phyloP scores from a whole-genome alignment of 768 basidiomycete genomes.

The Royoungia palumana region DNA sequence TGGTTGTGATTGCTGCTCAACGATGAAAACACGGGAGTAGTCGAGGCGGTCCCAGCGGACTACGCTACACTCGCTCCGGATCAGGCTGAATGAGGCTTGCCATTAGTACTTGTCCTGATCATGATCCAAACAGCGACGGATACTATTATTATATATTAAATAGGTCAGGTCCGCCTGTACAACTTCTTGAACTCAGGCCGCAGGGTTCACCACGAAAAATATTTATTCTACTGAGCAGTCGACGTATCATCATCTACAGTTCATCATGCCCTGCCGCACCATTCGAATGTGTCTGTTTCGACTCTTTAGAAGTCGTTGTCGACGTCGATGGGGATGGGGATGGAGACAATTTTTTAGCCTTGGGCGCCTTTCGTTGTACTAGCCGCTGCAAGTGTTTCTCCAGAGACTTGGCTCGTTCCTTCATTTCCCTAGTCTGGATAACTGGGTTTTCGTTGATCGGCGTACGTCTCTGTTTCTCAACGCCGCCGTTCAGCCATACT shows the following conservation, averaged over 20 bases:
- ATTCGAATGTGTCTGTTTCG: conserved; percentile 13
- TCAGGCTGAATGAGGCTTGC: too few species aligned
- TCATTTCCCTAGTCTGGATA: conserved; percentile 84
- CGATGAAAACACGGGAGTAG: too few species aligned
- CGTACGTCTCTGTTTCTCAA: conserved; percentile 77
- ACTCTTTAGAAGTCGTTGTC: conserved; percentile 7
- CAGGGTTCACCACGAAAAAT: not conserved
- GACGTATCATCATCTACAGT: conserved; percentile 19
- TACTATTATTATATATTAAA: too few species aligned
- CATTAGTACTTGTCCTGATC: too few species aligned
- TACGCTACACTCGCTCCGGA: too few species aligned
- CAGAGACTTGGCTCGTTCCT: conserved; percentile 72
- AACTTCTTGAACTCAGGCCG: too few species aligned
- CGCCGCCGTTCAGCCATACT: conserved; percentile 75
- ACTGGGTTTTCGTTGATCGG: conserved; percentile 79
- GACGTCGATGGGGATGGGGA: conserved; percentile 18
- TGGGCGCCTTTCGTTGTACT: conserved; percentile 65
- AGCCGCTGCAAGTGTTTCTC: conserved; percentile 72
- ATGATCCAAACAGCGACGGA: too few species aligned
- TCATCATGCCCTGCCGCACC: conserved; percentile 29
- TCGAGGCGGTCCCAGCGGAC: too few species aligned
- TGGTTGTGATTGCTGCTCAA: too few species aligned
- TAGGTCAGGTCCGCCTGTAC: too few species aligned
- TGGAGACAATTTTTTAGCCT: conserved; percentile 47
- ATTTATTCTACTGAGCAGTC: conserved; percentile 13